Evolutionary conservation across 805 yeast species (phyloP).

Genomic region (Suhomyces faveliae): DNA sequence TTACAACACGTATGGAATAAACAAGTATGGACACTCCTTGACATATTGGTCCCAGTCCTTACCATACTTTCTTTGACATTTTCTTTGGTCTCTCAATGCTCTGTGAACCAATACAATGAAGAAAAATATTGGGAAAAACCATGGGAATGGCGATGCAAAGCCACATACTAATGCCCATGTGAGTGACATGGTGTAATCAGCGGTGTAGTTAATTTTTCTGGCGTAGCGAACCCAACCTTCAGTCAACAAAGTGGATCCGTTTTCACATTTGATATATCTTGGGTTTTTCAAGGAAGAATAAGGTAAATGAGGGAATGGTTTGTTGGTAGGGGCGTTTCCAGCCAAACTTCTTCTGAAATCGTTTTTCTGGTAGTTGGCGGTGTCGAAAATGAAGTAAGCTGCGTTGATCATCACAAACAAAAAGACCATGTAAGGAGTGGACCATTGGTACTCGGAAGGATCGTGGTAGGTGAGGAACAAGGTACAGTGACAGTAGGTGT

Average conservation of each 20-base stretch:
- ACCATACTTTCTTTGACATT: constrained; percentile 87
- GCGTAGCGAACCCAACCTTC: constrained; percentile 96
- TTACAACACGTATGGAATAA: constrained; percentile 84
- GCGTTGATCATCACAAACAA: constrained; percentile 56
- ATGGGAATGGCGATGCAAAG: constrained; percentile 81
- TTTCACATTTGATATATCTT: constrained; percentile 75
- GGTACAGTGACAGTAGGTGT: constrained; percentile 94
- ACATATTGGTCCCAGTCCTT: constrained; percentile 88
- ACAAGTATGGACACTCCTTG: constrained; percentile 85
- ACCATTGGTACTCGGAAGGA: constrained; percentile 79
- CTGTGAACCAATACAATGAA: constrained; percentile 84
- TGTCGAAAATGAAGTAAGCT: constrained; percentile 92
- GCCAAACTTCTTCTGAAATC: constrained; percentile 80
- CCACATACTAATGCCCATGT: constrained; percentile 95
- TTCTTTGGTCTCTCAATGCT: constrained; percentile 80
- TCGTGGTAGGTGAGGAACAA: constrained; percentile 78
- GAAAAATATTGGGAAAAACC: constrained; percentile 95
- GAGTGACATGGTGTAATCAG: constrained; percentile 83
- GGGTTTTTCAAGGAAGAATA: constrained; percentile 81
- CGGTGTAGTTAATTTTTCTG: constrained; percentile 92
- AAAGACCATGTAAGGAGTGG: constrained; percentile 54
- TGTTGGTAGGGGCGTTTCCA: constrained; percentile 75
- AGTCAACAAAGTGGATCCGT: constrained; percentile 79
- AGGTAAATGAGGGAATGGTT: constrained; percentile 92
- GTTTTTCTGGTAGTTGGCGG: constrained; percentile 93